Conservation (phyloP, 2,329 filamentous ascomycete species). For the Phaeophleospora eucalypticola region DNA sequence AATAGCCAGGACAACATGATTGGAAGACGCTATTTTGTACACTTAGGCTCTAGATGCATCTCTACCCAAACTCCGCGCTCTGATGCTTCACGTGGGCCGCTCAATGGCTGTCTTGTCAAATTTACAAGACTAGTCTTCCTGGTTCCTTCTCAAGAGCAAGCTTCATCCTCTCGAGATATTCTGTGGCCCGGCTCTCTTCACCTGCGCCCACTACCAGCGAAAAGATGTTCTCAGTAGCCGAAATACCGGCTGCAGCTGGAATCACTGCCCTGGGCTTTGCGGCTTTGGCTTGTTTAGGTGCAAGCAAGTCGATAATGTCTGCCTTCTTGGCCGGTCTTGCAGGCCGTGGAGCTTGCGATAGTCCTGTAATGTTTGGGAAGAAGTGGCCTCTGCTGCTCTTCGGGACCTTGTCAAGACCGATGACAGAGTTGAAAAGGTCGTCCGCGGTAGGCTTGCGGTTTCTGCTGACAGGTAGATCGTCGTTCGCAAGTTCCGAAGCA, state of each 20-base stretch:
- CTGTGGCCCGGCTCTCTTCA: slow-evolving; percentile 75
- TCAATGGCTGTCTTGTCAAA: neutral
- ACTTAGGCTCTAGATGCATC: slow-evolving; percentile 1
- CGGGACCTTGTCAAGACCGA: slow-evolving; percentile 61
- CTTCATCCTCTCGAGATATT: slow-evolving; percentile 86
- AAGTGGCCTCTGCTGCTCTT: slow-evolving; percentile 59
- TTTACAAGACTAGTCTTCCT: slow-evolving; percentile 61
- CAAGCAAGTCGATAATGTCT: slow-evolving; percentile 82
- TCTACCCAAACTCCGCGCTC: slow-evolving; percentile 14
- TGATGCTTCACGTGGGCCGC: neutral
- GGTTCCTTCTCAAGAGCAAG: slow-evolving; percentile 75
- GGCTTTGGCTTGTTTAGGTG: slow-evolving; percentile 42
- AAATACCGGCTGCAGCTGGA: slow-evolving; percentile 29
- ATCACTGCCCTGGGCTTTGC: slow-evolving; percentile 30
- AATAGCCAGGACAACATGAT: no score
- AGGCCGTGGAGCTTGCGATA: slow-evolving; percentile 45
- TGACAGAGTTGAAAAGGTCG: slow-evolving; percentile 84
- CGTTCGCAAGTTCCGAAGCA: slow-evolving; percentile 82
- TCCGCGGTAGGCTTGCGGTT: slow-evolving; percentile 64
- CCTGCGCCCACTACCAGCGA: slow-evolving; percentile 72
- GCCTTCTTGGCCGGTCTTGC: slow-evolving; percentile 43
- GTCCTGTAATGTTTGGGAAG: slow-evolving; percentile 64
- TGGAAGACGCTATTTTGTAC: slow-evolving; percentile 7
- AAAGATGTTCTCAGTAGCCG: slow-evolving; percentile 67
- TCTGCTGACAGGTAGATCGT: slow-evolving; percentile 68